phyloP scores from a whole-genome alignment of 1,284 basidiomycete genomes.

The Laetiporus sulphureus region DNA sequence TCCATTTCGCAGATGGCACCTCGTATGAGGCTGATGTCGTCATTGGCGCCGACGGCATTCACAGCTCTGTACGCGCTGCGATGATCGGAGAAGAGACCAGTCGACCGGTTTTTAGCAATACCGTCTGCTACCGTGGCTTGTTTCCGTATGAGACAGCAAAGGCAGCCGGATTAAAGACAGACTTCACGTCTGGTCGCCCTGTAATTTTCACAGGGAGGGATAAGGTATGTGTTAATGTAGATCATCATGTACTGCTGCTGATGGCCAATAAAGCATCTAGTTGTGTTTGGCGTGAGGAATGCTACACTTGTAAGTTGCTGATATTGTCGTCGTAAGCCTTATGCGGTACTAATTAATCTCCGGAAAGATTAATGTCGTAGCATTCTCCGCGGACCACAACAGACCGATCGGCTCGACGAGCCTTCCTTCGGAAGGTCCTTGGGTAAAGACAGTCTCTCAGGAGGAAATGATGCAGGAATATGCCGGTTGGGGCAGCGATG shows the following conservation, averaged over 20 bases:
- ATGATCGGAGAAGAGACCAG: slow-evolving; percentile 25
- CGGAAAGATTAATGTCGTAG: slow-evolving; percentile 53
- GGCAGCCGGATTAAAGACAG: slow-evolving; percentile 34
- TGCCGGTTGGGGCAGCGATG: slow-evolving; percentile 44
- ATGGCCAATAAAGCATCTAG: slow-evolving; percentile 40
- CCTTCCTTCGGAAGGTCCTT: slow-evolving; percentile 29
- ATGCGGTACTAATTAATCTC: too few relatives aligned
- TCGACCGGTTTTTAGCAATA: slow-evolving; percentile 35
- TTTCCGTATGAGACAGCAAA: slow-evolving; percentile 33
- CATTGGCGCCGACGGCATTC: slow-evolving; percentile 48
- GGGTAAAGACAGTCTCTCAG: slow-evolving; percentile 38
- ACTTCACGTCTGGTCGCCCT: slow-evolving; percentile 26
- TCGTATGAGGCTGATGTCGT: slow-evolving; percentile 42
- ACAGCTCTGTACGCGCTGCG: slow-evolving; percentile 35
- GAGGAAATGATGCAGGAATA: slow-evolving; percentile 42
- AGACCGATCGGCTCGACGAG: slow-evolving; percentile 31
- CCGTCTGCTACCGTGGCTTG: slow-evolving; percentile 39
- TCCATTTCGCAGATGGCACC: slow-evolving; percentile 42
- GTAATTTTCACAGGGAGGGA: slow-evolving; percentile 33
- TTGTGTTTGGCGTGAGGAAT: slow-evolving; percentile 47
- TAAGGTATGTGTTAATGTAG: not conserved
- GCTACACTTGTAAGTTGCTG: slow-evolving; percentile 30
- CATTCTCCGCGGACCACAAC: slow-evolving; percentile 38
- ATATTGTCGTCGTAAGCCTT: too few relatives aligned
- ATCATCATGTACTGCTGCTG: not conserved